Conservation (phyloP, 148 eudicot genomes). For the Spergularia marina region DNA sequence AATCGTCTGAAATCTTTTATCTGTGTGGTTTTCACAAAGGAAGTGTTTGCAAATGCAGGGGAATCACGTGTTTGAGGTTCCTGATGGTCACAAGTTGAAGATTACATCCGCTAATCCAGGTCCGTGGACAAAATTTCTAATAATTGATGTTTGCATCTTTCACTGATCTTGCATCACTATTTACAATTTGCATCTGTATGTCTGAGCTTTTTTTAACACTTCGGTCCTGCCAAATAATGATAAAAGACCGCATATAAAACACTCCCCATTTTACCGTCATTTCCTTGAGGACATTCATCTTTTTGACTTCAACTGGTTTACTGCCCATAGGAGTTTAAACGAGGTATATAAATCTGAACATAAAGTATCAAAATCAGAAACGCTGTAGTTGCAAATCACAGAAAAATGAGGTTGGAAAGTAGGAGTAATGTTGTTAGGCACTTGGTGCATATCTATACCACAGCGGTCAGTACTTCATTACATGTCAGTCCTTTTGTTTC, state of each 20-base stretch:
- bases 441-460: neutral
- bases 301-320: neutral
- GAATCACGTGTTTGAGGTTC: slow-evolving; percentile 83
- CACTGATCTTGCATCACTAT: neutral
- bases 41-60: slow-evolving; percentile 57
- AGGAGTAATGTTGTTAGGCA: no score
- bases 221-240: neutral
- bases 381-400: neutral
- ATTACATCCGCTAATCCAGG: slow-evolving; percentile 69
- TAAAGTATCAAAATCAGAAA: neutral
- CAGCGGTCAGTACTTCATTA: neutral
- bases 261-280: no score
- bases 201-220: neutral
- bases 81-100: slow-evolving; percentile 76
- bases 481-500: neutral
- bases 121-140: slow-evolving; percentile 17
- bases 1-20: neutral
- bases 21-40: slow-evolving; percentile 6
- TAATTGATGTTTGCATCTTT: neutral
- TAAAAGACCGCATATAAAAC: neutral
- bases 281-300: neutral
- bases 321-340: neutral
- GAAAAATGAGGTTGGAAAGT: neutral
- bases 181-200: neutral
- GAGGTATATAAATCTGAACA: neutral